Base-by-base conservation (phyloP, 345 rosid species). In the Brassica incana region DNA sequence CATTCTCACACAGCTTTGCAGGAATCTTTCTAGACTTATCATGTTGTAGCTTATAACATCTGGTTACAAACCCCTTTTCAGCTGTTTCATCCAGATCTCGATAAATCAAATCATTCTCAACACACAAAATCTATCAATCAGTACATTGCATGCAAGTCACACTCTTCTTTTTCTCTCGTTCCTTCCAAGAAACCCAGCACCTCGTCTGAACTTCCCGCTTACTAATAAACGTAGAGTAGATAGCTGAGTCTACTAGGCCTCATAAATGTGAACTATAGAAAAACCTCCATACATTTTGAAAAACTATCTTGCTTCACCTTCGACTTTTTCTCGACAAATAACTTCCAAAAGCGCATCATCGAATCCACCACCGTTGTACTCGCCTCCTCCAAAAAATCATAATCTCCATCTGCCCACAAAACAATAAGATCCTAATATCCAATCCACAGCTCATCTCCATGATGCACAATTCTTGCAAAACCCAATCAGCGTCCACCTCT, bases 221-320 rank as follows among this genome's bases (percentile, higher is more conserved):
- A 79, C 70, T 80, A 30, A 92, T 88, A 69, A 95, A 73, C 16
- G 92, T 81, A 18, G 85, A 81, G 85, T 87, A 95, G 6, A 91
- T 74, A 11, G 82, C 82, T 0, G 97, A 69, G 81, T 87, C 93
- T 84, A 85, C 43, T 73, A 20, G 23, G 0, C 23, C 23, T 20
- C 23, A 20, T 20, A 20, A 20, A 20, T 20, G 23, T 20, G 23
- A 20, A 20, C 23, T 20, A 20, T 20, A 20, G 23, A 20, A 20
- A 20, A 20, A 20, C 23, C 1, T 20, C 23, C 23, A 20, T 20
- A 20, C 23, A 77, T 63, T 64, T 84, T 11, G 71, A 63, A 93
- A 92, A 93, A 92, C 29, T 94, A 43, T 88, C 86, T 0, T 80
- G 83, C 82, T 92, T 92, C 88, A 92, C 82, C 82, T 84, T 60